Conservation (phyloP, 2,329 filamentous ascomycete species). For the Ascochyta clinopodiicola region DNA sequence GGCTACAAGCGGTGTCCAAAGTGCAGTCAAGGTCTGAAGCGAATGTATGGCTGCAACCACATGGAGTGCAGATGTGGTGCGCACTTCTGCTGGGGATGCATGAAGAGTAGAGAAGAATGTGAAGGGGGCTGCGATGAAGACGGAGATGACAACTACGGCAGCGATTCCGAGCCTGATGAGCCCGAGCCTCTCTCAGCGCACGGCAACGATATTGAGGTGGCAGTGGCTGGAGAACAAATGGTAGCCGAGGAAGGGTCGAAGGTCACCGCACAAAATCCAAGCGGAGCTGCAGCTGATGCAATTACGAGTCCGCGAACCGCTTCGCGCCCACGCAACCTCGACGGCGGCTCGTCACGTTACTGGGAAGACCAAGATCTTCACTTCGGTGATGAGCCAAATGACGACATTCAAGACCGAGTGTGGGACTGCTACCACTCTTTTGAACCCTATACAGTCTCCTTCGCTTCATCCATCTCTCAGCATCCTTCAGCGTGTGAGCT, state of each 20-base stretch:
- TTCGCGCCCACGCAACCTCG: conserved; percentile 39
- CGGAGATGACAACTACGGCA: conserved; percentile 33
- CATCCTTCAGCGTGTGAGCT: conserved; percentile 17
- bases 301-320: conserved; percentile 1
- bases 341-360: conserved; percentile 36
- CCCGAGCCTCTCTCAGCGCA: conserved; percentile 12
- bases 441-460: conserved; percentile 19
- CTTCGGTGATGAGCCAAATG: conserved; percentile 48
- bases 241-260: neutral
- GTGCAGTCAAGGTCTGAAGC: conserved; percentile 56
- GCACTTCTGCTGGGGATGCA: conserved; percentile 59
- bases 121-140: conserved; percentile 25
- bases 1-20: conserved; percentile 60
- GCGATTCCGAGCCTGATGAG: conserved; percentile 33
- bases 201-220: conserved; percentile 1
- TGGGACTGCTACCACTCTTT: conserved; percentile 41
- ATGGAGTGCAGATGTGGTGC: conserved; percentile 58
- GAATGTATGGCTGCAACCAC: conserved; percentile 58
- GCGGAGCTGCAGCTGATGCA: neutral
- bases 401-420: conserved; percentile 26
- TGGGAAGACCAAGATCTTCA: conserved; percentile 41
- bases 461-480: conserved; percentile 20
- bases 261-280: too few relatives aligned
- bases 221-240: neutral
- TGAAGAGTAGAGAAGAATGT: conserved; percentile 43